Evolutionary conservation across 83 land plant species (phyloP), one percentile per base, ranked within the genome.

Genomic region (Picea mariana): DNA sequence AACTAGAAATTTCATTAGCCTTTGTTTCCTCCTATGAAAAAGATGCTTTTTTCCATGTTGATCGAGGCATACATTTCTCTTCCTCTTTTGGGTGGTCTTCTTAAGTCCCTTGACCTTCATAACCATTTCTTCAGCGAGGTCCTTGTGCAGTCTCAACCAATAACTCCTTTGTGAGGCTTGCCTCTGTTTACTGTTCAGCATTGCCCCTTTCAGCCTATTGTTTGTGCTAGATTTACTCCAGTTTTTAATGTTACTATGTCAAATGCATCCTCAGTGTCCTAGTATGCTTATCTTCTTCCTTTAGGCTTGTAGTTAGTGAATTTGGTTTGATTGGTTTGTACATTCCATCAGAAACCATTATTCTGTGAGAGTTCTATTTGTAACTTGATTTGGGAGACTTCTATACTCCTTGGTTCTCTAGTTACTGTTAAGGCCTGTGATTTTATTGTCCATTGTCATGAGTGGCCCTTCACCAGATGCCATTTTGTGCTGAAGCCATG

Each of bases 401-500:
- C 16, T 55, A 13, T 55, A 55, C 59, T 3, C 13, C 59, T 55
- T 12, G 13, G 16, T 55, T 55, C 59, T 55, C 59, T 3, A 13
- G 13, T 55, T 47, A 12, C 13, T 12, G 16, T 55, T 3, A 55
- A 55, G 27, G 17, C 61, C 60, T 52, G 79, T 55, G 34, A 24
- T 58, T 6, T 6, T 24, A 17, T 52, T 76, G 79, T 55, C 40
- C 79, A 76, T 76, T 55, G 12, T 8, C 58, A 76, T 20, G 16
- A 13, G 62, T 55, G 62, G 38, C 17, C 79, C 15, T 26, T 55
- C 23, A n/a, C n/a, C n/a, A 55, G 47, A 55, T 76, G 55, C 34
- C 7, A 16, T 76, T 47, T 61, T 76, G 79, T 76, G 79, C 38
- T 4, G 3, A 16, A 71, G 31, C 38, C 79, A 55, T 76, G 62